Base-by-base conservation (phyloP, 768 basidiomycete genomes). In the Lentinula raphanica region DNA sequence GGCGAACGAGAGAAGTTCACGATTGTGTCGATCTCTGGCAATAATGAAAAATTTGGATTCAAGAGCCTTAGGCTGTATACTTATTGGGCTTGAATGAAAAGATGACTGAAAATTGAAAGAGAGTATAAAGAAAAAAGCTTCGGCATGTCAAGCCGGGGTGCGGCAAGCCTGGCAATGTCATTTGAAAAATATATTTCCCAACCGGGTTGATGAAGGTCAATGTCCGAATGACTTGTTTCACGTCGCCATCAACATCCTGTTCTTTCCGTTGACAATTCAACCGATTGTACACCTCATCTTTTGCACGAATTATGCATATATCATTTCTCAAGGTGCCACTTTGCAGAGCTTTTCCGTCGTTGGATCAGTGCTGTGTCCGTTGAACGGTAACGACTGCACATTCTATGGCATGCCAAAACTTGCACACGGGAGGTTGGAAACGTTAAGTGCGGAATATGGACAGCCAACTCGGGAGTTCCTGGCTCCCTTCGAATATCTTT, bases 231-330 rank as follows among this genome's bases (percentile, higher is more conserved):
- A 44, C 42, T 23, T 21, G 42, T 44, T n/a, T 21, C 21, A 8
- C n/a, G 31, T 19, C n/a, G 31, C 31, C 49, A 50, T 50, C 31
- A 50, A 29, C 46, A 49, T 32, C 48, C 49, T 50, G 49, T 50
- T n/a, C 48, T n/a, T 5, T 21, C 29, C 28, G 32, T 50, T 50
- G 49, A 50, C 49, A 29, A 49, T 49, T 9, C 46, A 15, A 49
- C 27, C 12, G 27, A 28, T 50, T 50, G 19, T 50, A 50, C 49
- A n/a, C 23, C 28, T 12, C 31, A 50, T 44, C 42, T 44, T 21
- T 44, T 12, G n/a, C 29, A 11, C 29, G 11, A 5, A 15, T 19
- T 21, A 31, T 35, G n/a, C 32, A 50, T 28, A 28, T 28, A 32
- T 28, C 32, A 32, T 50, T 21, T n/a, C 19, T n/a, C 32, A 35